These are phyloP conservation scores for Beta corolliflora DNA, from an alignment of 179 eudicot species.

Conservation along the genomic window DNA sequence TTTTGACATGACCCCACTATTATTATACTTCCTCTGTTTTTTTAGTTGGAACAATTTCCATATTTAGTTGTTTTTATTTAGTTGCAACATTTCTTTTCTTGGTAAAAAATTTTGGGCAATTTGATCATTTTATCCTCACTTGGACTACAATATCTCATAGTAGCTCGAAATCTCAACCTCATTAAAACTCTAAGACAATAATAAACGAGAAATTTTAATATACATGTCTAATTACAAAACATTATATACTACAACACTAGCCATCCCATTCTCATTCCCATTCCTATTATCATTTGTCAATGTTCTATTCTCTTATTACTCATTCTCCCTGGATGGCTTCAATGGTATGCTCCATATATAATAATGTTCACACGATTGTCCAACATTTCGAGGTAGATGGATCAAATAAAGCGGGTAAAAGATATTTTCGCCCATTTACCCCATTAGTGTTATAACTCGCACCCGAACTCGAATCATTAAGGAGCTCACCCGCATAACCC, in stretches of 20 bases:
- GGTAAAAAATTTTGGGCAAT: no score
- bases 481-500: constrained; percentile 37
- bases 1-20: no score
- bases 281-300: neutral
- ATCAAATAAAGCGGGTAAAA: constrained; percentile 37
- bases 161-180: no score
- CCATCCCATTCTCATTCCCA: neutral
- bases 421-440: constrained; percentile 31
- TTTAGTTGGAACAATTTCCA: no score
- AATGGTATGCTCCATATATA: neutral
- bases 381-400: constrained; percentile 27
- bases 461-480: constrained; percentile 25
- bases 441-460: constrained; percentile 41
- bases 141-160: no score
- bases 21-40: no score
- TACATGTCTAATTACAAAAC: neutral
- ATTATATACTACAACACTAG: neutral
- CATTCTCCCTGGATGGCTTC: neutral
- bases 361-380: neutral
- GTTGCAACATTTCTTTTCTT: no score
- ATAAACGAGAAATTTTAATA: neutral
- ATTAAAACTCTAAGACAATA: no score
- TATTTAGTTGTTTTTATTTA: no score
- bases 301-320: neutral
- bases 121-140: no score